These are phyloP conservation scores for Phenoliferia sp. DNA, from an alignment of 1,284 basidiomycete species.

Conservation along the genomic window DNA sequence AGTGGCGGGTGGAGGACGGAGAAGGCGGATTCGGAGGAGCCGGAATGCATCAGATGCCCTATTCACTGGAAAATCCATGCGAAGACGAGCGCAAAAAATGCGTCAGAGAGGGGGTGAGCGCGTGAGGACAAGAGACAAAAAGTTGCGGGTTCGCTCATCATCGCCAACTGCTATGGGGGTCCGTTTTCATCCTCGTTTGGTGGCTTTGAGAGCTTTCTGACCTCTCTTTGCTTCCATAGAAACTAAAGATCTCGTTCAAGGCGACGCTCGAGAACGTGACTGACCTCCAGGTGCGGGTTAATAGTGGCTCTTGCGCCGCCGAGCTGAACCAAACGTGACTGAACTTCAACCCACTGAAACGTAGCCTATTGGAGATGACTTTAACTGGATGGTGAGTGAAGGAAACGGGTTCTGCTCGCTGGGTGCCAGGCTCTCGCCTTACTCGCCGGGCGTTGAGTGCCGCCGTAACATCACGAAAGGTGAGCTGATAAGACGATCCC, in stretches of 20 bases:
- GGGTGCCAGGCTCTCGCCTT: neutral
- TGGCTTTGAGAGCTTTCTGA: neutral
- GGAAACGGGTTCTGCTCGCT: neutral
- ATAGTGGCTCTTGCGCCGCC: neutral
- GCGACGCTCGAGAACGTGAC: constrained; percentile 29
- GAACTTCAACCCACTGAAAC: no score
- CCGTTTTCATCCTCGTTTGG: neutral
- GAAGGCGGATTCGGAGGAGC: constrained; percentile 18
- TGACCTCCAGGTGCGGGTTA: constrained; percentile 14
- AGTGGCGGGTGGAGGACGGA: constrained; percentile 19
- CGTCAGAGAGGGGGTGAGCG: neutral
- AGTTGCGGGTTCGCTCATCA: no score
- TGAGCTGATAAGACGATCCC: no score
- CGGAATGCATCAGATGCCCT: constrained; percentile 11
- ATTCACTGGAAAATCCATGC: no score
- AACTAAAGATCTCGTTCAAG: constrained; percentile 29
- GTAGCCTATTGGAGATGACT: constrained; percentile 28
- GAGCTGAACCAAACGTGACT: neutral
- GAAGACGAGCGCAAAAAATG: no score
- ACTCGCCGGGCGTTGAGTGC: no score
- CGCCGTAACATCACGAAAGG: no score
- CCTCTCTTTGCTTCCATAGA: constrained; percentile 6
- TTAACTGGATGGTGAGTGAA: constrained; percentile 16
- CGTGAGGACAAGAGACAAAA: neutral
- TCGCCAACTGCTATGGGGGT: constrained; percentile 16